Conservation (phyloP, 139 green algal species). For the Chlorella sp. region DNA sequence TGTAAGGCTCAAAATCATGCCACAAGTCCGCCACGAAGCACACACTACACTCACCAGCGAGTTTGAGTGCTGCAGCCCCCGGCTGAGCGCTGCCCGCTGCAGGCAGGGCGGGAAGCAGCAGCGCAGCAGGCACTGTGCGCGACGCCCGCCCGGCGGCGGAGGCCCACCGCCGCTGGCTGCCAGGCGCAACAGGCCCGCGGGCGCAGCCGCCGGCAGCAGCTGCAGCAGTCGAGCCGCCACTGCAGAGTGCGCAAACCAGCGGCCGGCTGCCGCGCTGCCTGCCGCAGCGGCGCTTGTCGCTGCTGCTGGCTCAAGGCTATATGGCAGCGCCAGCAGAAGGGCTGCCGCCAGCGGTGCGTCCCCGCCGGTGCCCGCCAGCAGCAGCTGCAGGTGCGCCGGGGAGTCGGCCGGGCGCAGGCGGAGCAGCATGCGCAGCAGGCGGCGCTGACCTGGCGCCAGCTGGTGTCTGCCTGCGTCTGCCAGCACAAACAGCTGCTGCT, state of each 20-base stretch:
- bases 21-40: too few relatives aligned
- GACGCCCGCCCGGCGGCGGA: slow-evolving; percentile 21
- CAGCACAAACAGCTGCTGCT: background rate
- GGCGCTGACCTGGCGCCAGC: slow-evolving; percentile 23
- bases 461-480: slow-evolving; percentile 20
- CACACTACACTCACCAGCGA: slow-evolving; percentile 1
- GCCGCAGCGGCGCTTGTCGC: background rate
- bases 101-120: slow-evolving; percentile 50
- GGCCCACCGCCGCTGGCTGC: background rate
- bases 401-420: slow-evolving; percentile 35
- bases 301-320: slow-evolving; percentile 60
- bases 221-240: slow-evolving; percentile 38
- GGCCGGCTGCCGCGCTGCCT: background rate
- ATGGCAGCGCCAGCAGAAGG: slow-evolving; percentile 63
- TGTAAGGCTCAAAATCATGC: too few relatives aligned
- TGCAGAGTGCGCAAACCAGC: slow-evolving; percentile 53
- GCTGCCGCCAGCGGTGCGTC: slow-evolving; percentile 53
- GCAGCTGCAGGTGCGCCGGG: slow-evolving; percentile 41
- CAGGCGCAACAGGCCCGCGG: slow-evolving; percentile 2
- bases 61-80: slow-evolving; percentile 69
- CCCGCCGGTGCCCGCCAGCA: slow-evolving; percentile 40
- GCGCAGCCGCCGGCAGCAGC: slow-evolving; percentile 13
- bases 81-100: slow-evolving; percentile 63
- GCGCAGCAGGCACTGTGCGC: slow-evolving; percentile 36
- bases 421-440: slow-evolving; percentile 41